These are phyloP conservation scores for Candida taoyuanica DNA, from an alignment of 805 yeast species.

Conservation along the genomic window DNA sequence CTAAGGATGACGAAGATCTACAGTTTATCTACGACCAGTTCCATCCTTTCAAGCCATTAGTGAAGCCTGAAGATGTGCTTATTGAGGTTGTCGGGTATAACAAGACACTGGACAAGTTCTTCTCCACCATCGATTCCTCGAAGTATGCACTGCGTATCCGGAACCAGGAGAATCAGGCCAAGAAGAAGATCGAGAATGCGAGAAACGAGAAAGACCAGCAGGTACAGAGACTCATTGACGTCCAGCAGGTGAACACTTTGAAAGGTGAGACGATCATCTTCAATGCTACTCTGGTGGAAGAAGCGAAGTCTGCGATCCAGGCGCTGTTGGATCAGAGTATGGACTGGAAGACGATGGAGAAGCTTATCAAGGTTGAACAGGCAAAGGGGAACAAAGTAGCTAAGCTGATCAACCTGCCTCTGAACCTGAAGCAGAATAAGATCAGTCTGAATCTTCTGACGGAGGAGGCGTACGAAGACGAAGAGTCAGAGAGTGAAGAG, in stretches of 20 bases:
- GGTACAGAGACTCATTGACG: slow-evolving; percentile 56
- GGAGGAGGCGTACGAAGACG: slow-evolving; percentile 35
- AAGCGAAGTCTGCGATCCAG: slow-evolving; percentile 65
- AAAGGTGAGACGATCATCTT: slow-evolving; percentile 73
- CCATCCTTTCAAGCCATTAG: slow-evolving; percentile 59
- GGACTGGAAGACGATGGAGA: slow-evolving; percentile 92
- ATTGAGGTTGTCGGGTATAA: slow-evolving; percentile 63
- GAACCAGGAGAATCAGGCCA: slow-evolving; percentile 71
- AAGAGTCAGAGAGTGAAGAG: slow-evolving; percentile 27
- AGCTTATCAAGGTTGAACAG: slow-evolving; percentile 65
- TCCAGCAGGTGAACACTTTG: slow-evolving; percentile 57
- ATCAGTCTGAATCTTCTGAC: slow-evolving; percentile 53
- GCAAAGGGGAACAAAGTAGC: slow-evolving; percentile 63
- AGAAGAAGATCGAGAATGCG: slow-evolving; percentile 70
- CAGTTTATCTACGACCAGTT: slow-evolving; percentile 58
- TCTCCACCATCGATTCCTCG: slow-evolving; percentile 79
- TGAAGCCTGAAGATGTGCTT: slow-evolving; percentile 34
- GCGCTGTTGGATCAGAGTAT: slow-evolving; percentile 70
- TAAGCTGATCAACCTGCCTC: slow-evolving; percentile 53
- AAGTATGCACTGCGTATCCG: slow-evolving; percentile 71
- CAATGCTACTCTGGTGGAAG: slow-evolving; percentile 66
- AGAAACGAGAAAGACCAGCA: slow-evolving; percentile 66
- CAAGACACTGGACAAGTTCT: slow-evolving; percentile 75
- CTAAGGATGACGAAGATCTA: slow-evolving; percentile 37
- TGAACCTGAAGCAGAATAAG: slow-evolving; percentile 65